phyloP scores from a whole-genome alignment of 208 protist species.

The Trypanosoma mega region DNA sequence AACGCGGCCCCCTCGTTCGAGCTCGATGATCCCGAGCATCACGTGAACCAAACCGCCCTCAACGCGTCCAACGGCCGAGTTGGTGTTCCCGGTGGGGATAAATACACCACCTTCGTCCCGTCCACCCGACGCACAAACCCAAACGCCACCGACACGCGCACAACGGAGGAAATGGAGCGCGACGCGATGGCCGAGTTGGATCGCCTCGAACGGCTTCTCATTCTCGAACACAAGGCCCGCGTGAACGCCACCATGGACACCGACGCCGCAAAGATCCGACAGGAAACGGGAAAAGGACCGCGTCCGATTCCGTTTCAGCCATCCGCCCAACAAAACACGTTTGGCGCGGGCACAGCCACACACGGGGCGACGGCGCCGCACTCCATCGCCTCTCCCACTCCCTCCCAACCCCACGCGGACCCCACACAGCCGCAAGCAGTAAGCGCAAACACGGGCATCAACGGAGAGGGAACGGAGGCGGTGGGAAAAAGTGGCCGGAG shows the following conservation, averaged over 20 bases:
- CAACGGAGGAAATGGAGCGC: slow-evolving; percentile 46
- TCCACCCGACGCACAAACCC: slow-evolving; percentile 3
- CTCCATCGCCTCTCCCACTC: slow-evolving; percentile 1
- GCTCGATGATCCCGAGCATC: slow-evolving; percentile 60
- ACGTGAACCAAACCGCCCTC: slow-evolving; percentile 79
- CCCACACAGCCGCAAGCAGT: not conserved
- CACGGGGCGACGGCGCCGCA: not conserved
- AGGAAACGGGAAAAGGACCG: slow-evolving; percentile 31
- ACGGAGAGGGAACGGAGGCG: not conserved
- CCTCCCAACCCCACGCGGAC: slow-evolving; percentile 1
- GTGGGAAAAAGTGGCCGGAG: not conserved
- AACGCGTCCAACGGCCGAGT: slow-evolving; percentile 71
- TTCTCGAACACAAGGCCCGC: slow-evolving; percentile 86
- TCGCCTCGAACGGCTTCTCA: slow-evolving; percentile 84
- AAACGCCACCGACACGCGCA: slow-evolving; percentile 12
- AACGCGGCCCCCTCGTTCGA: slow-evolving; percentile 45
- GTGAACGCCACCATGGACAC: slow-evolving; percentile 64
- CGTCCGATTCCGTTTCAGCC: slow-evolving; percentile 43
- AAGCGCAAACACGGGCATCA: slow-evolving; percentile 5
- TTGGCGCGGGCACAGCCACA: slow-evolving; percentile 9
- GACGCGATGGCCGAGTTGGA: slow-evolving; percentile 73
- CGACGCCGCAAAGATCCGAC: slow-evolving; percentile 38
- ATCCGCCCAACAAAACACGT: slow-evolving; percentile 5
- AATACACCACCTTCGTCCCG: slow-evolving; percentile 44
- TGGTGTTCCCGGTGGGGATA: slow-evolving; percentile 45